These are phyloP conservation scores for Cystofilobasidium macerans DNA, from an alignment of 768 basidiomycete species.

Conservation along the genomic window DNA sequence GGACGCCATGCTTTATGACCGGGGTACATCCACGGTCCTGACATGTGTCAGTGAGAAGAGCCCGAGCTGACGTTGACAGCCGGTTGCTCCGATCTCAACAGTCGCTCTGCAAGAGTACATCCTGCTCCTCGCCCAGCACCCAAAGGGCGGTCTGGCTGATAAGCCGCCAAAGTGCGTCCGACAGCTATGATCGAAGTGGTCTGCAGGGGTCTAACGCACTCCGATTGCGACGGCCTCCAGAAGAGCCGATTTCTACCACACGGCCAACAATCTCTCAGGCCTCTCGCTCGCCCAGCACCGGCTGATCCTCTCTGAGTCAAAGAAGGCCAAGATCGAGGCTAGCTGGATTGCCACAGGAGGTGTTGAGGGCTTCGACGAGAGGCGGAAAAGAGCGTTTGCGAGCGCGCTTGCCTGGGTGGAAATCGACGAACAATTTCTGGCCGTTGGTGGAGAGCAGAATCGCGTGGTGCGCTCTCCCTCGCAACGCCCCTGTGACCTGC, in stretches of 20 bases:
- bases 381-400: slow-evolving; percentile 26
- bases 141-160: slow-evolving; percentile 76
- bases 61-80: neutral
- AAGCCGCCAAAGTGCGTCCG: slow-evolving; percentile 79
- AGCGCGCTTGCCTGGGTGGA: slow-evolving; percentile 26
- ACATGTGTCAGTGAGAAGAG: neutral
- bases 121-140: slow-evolving; percentile 71
- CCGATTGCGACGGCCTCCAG: slow-evolving; percentile 40
- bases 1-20: slow-evolving; percentile 32
- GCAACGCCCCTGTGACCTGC: slow-evolving; percentile 25
- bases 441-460: slow-evolving; percentile 41
- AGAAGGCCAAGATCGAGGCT: slow-evolving; percentile 37
- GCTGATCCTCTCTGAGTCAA: slow-evolving; percentile 45
- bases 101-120: slow-evolving; percentile 79
- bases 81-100: slow-evolving; percentile 7
- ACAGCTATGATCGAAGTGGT: neutral
- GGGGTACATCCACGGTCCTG: slow-evolving; percentile 26
- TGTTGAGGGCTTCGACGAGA: slow-evolving; percentile 26
- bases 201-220: neutral
- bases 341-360: slow-evolving; percentile 40
- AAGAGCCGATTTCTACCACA: slow-evolving; percentile 88
- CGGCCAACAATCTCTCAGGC: slow-evolving; percentile 81
- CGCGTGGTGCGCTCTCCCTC: slow-evolving; percentile 32
- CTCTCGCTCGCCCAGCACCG: slow-evolving; percentile 79
- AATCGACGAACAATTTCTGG: slow-evolving; percentile 28